Evolutionary conservation across 495 filamentous ascomycete species (phyloP), one percentile per base, ranked within the genome.

Genomic region (Lentithecium fluviatile): DNA sequence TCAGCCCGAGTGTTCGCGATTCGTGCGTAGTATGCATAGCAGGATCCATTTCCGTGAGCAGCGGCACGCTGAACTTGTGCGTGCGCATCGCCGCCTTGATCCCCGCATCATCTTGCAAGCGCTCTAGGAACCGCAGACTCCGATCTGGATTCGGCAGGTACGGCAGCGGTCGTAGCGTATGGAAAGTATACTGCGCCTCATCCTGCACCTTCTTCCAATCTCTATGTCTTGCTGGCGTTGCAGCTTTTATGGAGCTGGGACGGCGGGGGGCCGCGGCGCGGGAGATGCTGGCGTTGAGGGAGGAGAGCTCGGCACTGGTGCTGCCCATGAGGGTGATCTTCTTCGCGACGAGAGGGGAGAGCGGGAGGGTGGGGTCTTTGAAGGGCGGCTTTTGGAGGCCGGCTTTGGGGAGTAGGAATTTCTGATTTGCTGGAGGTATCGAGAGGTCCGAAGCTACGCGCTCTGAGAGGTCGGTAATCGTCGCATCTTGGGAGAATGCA

Each of bases 1-100:
- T 98, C 32, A 97, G 74, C 0, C 94, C 94, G 2, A 97, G 76
- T 34, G 88, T 95, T 42, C 90, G 84, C 45, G 83, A 85, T 65
- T 91, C 85, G 70, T 84, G 83, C 15, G 83, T 88, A 2, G 93
- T 96, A 71, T 97, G 86, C 57, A 85, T 81, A 0, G 84, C 76
- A 0, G 94, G 94, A 66, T 97, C 86, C 93, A 98, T 97, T 74
- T 98, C 94, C 4, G 91, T 95, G 2, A 98, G 79, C 17, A 97
- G 72, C 0, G 85, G 85, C n/a, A 98, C 94, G 46, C 81, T 82
- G 78, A 94, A 96, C 45, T 84, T 82, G 76, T 96, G 91, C 56
- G 83, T 83, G 10, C 79, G 74, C 94, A 98, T 98, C 15, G 85
- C 80, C 23, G 84, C 75, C 57, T 83, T 83, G 75, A 98, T 94